These are phyloP conservation scores for Inonotus hispidus DNA, from an alignment of 1,284 basidiomycete species.

Conservation along the genomic window DNA sequence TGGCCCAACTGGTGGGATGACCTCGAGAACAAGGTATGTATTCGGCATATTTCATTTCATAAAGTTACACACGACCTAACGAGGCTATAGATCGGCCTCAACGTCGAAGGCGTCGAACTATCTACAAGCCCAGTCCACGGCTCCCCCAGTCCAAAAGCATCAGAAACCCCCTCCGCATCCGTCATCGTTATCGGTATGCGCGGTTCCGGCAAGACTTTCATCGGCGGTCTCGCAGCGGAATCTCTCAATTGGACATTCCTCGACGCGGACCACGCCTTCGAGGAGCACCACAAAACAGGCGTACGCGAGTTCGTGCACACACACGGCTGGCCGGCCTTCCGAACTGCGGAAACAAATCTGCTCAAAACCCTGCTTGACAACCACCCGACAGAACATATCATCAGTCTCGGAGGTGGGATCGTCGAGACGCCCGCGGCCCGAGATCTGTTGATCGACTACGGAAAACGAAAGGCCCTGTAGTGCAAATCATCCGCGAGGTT, in stretches of 20 bases:
- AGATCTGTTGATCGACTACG: slow-evolving; percentile 66
- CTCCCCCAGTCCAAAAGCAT: slow-evolving; percentile 33
- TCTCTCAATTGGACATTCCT: slow-evolving; percentile 75
- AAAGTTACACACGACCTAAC: slow-evolving; percentile 8
- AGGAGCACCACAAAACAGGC: slow-evolving; percentile 53
- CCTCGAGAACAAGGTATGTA: slow-evolving; percentile 79
- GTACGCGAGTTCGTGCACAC: slow-evolving; percentile 76
- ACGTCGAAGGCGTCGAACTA: slow-evolving; percentile 81
- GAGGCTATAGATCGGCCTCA: slow-evolving; percentile 73
- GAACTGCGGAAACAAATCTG: slow-evolving; percentile 52
- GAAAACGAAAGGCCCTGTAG: slow-evolving; percentile 56
- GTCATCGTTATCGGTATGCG: slow-evolving; percentile 95
- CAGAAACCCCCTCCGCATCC: slow-evolving; percentile 50
- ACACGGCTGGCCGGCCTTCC: slow-evolving; percentile 78
- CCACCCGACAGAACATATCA: slow-evolving; percentile 60
- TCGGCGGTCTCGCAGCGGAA: slow-evolving; percentile 76
- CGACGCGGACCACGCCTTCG: slow-evolving; percentile 86
- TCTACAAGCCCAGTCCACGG: slow-evolving; percentile 30
- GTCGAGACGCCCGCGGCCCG: slow-evolving; percentile 82
- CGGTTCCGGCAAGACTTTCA: slow-evolving; percentile 91
- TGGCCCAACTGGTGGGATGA: slow-evolving; percentile 99
- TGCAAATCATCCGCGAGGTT: slow-evolving; percentile 67
- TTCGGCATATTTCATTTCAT: background rate
- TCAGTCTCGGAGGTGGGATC: slow-evolving; percentile 94
- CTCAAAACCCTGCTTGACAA: slow-evolving; percentile 58